phyloP scores from a whole-genome alignment of 1,139 yeast species.

The Nematodospora anomalae region DNA sequence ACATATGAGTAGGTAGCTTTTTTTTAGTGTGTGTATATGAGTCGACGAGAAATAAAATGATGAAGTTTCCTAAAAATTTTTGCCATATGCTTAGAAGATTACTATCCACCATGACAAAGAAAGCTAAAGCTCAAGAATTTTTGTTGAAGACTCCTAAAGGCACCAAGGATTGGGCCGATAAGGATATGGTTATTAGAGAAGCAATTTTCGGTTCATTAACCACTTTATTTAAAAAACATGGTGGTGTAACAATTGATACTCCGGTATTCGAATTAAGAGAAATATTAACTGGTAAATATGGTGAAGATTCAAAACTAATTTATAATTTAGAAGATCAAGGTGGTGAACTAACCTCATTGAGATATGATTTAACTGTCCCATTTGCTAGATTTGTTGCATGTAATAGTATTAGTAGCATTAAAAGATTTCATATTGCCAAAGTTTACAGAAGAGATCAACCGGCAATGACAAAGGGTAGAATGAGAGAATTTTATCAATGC shows the following conservation, averaged over 20 bases:
- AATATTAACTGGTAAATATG: slow-evolving; percentile 93
- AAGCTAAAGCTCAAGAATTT: slow-evolving; percentile 46
- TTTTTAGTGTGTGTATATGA: slow-evolving; percentile 1
- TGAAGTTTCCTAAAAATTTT: slow-evolving; percentile 6
- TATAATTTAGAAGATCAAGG: slow-evolving; percentile 98
- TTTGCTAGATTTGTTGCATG: slow-evolving; percentile 96
- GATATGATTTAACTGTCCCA: slow-evolving; percentile 96
- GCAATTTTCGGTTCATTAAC: slow-evolving; percentile 77
- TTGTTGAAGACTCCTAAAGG: slow-evolving; percentile 94
- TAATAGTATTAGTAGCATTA: slow-evolving; percentile 85
- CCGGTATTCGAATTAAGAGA: slow-evolving; percentile 96
- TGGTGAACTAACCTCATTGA: slow-evolving; percentile 90
- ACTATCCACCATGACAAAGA: slow-evolving; percentile 18
- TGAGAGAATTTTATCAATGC: slow-evolving; percentile 99
- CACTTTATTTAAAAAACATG: slow-evolving; percentile 83
- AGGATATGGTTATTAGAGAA: slow-evolving; percentile 93
- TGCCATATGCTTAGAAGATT: slow-evolving; percentile 9
- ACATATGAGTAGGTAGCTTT: not conserved
- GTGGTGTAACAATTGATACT: slow-evolving; percentile 96
- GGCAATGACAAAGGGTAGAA: slow-evolving; percentile 98
- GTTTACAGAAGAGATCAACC: slow-evolving; percentile 99
- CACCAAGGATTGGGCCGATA: slow-evolving; percentile 97
- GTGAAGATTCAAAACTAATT: slow-evolving; percentile 94
- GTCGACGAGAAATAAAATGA: not conserved
- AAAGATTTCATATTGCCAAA: slow-evolving; percentile 95